Percentiles rank a stretch among this genome's conserved stretches.
Conservation (phyloP, 1,139 yeast species). For the Hyphopichia buzzinii region DNA sequence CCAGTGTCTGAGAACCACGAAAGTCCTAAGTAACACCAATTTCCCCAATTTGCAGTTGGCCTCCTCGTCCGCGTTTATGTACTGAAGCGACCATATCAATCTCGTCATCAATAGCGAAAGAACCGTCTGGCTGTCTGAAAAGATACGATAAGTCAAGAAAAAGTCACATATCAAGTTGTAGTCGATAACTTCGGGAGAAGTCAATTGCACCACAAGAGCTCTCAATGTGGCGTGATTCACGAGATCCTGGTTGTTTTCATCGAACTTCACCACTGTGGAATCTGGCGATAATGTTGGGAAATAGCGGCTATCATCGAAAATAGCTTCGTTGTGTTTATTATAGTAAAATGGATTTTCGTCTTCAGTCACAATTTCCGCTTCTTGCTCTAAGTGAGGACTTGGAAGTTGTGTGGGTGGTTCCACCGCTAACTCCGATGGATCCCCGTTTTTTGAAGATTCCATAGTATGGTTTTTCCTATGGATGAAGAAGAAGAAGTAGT, state of each 20-base stretch:
- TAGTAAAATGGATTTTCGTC: constrained; percentile 18
- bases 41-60: constrained; percentile 54
- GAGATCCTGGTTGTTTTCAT: constrained; percentile 29
- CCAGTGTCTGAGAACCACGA: constrained; percentile 90
- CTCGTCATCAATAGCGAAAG: constrained; percentile 63
- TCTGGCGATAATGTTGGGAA: constrained; percentile 31
- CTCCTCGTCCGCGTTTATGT: constrained; percentile 29
- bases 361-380: neutral
- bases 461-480: too few species aligned
- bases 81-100: constrained; percentile 69
- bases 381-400: too few species aligned
- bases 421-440: too few species aligned
- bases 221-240: constrained; percentile 42
- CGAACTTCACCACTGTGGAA: constrained; percentile 34
- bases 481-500: too few species aligned
- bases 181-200: constrained; percentile 77
- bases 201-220: constrained; percentile 68
- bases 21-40: constrained; percentile 75
- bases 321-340: constrained; percentile 39
- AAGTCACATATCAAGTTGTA: constrained; percentile 81
- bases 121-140: constrained; percentile 55
- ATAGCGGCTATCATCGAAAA: constrained; percentile 37
- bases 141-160: constrained; percentile 78
- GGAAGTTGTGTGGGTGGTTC: too few species aligned
- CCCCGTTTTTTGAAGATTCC: too few species aligned